Evolutionary conservation across 805 yeast species (phyloP).

Genomic region (Isabelozyma heimii): DNA sequence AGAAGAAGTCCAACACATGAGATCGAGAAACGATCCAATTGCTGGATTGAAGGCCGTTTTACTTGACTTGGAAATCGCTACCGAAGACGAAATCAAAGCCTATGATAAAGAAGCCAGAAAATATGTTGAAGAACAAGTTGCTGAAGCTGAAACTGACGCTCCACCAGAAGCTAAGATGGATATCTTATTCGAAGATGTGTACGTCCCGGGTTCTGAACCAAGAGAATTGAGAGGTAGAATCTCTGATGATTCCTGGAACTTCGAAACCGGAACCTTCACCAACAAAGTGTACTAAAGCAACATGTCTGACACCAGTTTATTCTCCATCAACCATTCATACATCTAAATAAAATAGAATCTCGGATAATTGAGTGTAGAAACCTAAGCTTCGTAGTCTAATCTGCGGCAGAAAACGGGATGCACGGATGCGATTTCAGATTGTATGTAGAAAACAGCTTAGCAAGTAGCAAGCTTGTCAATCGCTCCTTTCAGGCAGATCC

Average conservation of each 20-base stretch:
- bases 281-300: conserved; percentile 42
- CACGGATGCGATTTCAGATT: too few relatives aligned
- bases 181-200: conserved; percentile 93
- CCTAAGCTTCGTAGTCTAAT: too few relatives aligned
- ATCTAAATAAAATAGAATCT: too few relatives aligned
- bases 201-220: conserved; percentile 90
- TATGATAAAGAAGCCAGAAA: conserved; percentile 96
- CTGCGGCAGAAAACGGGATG: too few relatives aligned
- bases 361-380: too few relatives aligned
- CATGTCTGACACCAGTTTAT: too few relatives aligned
- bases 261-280: conserved; percentile 48
- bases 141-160: conserved; percentile 88
- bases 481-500: too few relatives aligned
- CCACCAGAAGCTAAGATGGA: conserved; percentile 96
- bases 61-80: conserved; percentile 77
- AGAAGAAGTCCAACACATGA: conserved; percentile 99
- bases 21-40: conserved; percentile 97
- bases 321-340: too few relatives aligned
- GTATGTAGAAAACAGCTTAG: too few relatives aligned
- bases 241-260: conserved; percentile 92
- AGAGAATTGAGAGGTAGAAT: conserved; percentile 95
- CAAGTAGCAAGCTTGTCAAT: too few relatives aligned
- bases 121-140: conserved; percentile 91
- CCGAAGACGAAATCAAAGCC: conserved; percentile 91
- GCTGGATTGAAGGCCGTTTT: conserved; percentile 90